Base-by-base conservation (phyloP, 108 stramenopile species). In the Skeletonema grethae region DNA sequence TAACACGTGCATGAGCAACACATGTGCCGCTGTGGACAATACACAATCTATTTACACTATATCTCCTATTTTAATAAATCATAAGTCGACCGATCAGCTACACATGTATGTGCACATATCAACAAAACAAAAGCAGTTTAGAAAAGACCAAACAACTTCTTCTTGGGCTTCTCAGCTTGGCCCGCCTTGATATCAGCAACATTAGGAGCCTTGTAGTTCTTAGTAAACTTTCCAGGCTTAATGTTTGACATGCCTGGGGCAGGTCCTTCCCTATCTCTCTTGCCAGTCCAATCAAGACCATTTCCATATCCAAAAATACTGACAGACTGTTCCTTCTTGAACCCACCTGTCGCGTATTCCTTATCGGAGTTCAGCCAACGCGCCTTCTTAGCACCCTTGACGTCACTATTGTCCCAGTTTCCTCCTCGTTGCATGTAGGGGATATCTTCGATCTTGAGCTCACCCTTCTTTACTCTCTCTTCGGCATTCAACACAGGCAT, bases 391-490 rank as follows among this genome's bases (percentile, higher is more conserved):
- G 82, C 82, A 13, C 82, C 82, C 25, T 77, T 77, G 11, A 83
- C 22, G 31, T 83, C 82, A 7, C 69, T 71, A 43, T 83, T 83
- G 67, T 83, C 82, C 82, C 82, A 83, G 55, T 43, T 69, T 46
- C 90, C 91, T 12, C 87, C 88, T 56, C 91, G 82, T 82, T 90
- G 89, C 91, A 93, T 93, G 84, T 93, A 93, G 18, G 86, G 88
- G 35, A 89, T 85, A 55, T 93, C 92, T 62, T 89, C 89, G 11
- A 28, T 25, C 65, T 87, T 88, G 38, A 93, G 50, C 65, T 86
- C 86, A 38, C 93, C 93, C n/a, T 59, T 87, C 10, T 34, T 63
- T 12, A 94, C 56, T 24, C 69, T 50, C 67, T 90, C 77, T 65
- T 88, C 74, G 11, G 90, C 90, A 67, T 86, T 85, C 58, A 85